phyloP scores from a whole-genome alignment of 768 basidiomycete genomes.

The Termitomyces sp. region DNA sequence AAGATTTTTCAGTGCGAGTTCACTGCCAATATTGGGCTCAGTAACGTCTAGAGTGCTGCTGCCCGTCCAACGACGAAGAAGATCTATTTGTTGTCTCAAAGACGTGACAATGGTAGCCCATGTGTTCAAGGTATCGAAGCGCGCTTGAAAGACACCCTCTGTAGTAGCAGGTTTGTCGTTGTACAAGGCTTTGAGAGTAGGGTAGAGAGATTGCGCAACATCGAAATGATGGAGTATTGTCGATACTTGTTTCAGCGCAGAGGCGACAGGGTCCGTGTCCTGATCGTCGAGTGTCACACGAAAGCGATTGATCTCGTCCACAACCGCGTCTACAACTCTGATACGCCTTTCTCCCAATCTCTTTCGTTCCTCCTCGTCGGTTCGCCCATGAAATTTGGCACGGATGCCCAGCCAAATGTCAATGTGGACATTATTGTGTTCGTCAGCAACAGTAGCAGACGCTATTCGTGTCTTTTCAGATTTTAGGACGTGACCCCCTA shows the following conservation, averaged over 20 bases:
- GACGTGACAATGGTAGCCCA: conserved; percentile 88
- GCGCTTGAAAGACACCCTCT: conserved; percentile 66
- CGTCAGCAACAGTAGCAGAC: conserved; percentile 65
- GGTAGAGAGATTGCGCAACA: conserved; percentile 83
- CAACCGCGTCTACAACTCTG: conserved; percentile 74
- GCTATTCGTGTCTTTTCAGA: conserved; percentile 94
- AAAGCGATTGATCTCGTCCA: conserved; percentile 82
- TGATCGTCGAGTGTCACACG: conserved; percentile 40
- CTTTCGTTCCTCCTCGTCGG: conserved; percentile 78
- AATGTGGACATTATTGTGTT: conserved; percentile 61
- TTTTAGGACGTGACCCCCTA: conserved; percentile 91
- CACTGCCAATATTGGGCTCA: conserved; percentile 68
- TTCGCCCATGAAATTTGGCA: conserved; percentile 77
- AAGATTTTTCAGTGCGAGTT: conserved; percentile 40
- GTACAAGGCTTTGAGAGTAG: conserved; percentile 75
- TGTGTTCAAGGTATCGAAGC: conserved; percentile 84
- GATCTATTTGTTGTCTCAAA: conserved; percentile 76
- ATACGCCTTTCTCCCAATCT: conserved; percentile 81
- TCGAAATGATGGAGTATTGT: conserved; percentile 72
- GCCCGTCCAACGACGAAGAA: conserved; percentile 91
- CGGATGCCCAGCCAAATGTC: conserved; percentile 90
- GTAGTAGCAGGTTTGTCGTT: conserved; percentile 72
- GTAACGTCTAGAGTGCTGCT: conserved; percentile 88
- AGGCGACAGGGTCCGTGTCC: conserved; percentile 34
- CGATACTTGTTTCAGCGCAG: conserved; percentile 60